phyloP scores from a whole-genome alignment of 495 filamentous ascomycete genomes.

The Venustampulla echinocandica region DNA sequence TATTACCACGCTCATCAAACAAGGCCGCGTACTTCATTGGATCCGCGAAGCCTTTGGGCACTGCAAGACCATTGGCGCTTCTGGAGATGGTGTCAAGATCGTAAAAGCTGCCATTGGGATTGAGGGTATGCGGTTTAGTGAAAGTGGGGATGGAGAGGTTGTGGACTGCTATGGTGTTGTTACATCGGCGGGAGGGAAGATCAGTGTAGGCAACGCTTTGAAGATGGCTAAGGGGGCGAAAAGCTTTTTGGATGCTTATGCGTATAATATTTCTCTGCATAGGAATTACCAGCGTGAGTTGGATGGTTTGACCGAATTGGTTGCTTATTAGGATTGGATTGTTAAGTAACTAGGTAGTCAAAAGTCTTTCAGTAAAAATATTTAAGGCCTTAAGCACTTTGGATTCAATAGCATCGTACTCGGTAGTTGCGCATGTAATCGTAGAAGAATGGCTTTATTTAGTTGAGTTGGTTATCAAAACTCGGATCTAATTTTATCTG shows the following conservation, averaged over 20 bases:
- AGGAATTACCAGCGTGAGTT: slow-evolving; percentile 64
- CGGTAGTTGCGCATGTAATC: no score
- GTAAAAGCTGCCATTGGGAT: slow-evolving; percentile 50
- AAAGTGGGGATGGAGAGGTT: slow-evolving; percentile 39
- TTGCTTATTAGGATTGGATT: slow-evolving; percentile 39
- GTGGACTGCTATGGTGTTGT: slow-evolving; percentile 65
- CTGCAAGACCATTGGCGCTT: slow-evolving; percentile 68
- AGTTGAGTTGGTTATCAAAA: no score
- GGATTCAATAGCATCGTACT: no score
- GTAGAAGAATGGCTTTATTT: no score
- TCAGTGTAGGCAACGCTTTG: slow-evolving; percentile 45
- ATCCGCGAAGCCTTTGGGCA: slow-evolving; percentile 76
- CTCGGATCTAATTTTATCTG: no score
- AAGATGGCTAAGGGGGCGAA: slow-evolving; percentile 53
- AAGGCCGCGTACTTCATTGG: slow-evolving; percentile 75
- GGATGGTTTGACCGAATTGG: slow-evolving; percentile 48
- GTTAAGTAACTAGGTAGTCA: no score
- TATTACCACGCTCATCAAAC: slow-evolving; percentile 53
- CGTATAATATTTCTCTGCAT: slow-evolving; percentile 58
- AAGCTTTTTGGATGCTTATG: slow-evolving; percentile 57
- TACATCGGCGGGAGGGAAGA: slow-evolving; percentile 42
- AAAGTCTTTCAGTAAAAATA: no score
- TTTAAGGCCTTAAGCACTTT: no score
- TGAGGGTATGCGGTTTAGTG: slow-evolving; percentile 41
- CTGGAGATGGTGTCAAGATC: slow-evolving; percentile 60